Evolutionary conservation across 192 early-diverging fungal genomes (phyloP), one percentile per base, ranked within the genome.

Genomic region (Umbelopsis vinacea): DNA sequence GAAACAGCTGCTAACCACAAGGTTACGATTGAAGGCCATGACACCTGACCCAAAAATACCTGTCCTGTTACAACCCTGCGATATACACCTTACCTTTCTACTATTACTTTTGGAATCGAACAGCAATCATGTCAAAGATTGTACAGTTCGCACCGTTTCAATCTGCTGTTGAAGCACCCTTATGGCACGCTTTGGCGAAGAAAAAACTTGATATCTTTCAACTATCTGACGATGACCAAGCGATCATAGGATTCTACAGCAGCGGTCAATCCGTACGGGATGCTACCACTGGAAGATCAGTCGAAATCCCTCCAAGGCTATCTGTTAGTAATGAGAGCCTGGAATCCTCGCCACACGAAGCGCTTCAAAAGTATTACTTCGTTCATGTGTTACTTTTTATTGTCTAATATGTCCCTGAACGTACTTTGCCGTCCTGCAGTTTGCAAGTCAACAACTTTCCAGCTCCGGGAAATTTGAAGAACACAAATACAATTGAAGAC

Each of bases 401-500:
- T 38, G 33, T 5, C 19, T 37, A 26, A 63, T 63, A 19, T 37
- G 57, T 63, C 15, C 57, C 57, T 63, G 57, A 63, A 35, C 26
- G 12, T 17, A 24, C 33, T n/a, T 37, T 15, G 3, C 57, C 29
- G 17, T 63, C 57, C 54, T 43, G 6, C 11, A 63, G 57, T 17
- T 14, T 63, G 17, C 57, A 63, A 29, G 11, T 63, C 29, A 29
- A 63, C 33, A 72, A 85, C 6, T 79, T 76, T 77, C 79, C 75
- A 12, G 81, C 79, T 12, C 78, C 81, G 35, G 94, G 90, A 1
- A 71, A 71, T 3, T 76, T 99, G 40, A 81, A 86, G 70, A 99
- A 98, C 81, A 96, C 95, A 35, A 99, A 99, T 78, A 98, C 97
- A 0, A 83, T 98, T 7, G 95, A 97, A 71, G 95, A 95, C 52